Conservation (phyloP, 768 basidiomycete species). For the Trametes villosa region DNA sequence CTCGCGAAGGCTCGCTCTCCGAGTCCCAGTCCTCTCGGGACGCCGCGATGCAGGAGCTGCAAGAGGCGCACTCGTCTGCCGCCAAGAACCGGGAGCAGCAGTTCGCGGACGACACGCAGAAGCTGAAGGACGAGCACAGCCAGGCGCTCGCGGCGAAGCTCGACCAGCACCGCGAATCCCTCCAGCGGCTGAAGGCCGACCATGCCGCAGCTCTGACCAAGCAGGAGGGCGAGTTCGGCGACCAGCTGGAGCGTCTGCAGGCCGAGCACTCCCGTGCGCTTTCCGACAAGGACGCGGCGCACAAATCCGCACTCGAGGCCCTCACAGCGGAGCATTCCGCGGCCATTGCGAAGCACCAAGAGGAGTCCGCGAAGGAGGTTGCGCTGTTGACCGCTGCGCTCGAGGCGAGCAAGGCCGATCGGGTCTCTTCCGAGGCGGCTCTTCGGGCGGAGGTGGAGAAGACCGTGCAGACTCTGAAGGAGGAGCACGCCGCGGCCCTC, state of each 20-base stretch:
- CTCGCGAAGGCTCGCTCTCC: conserved; percentile 72
- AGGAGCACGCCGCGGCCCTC: conserved; percentile 55
- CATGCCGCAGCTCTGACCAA: conserved; percentile 60
- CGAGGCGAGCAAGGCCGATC: conserved; percentile 50
- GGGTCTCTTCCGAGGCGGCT: conserved; percentile 40
- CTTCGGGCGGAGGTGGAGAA: conserved; percentile 53
- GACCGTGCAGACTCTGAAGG: conserved; percentile 40
- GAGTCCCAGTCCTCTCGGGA: conserved; percentile 74
- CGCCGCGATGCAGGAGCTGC: conserved; percentile 63
- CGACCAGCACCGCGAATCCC: conserved; percentile 59
- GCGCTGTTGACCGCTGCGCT: conserved; percentile 52
- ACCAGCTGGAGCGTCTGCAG: conserved; percentile 60
- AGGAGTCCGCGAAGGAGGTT: conserved; percentile 56
- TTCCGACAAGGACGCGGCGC: conserved; percentile 61
- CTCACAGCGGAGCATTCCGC: conserved; percentile 63
- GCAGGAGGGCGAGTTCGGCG: conserved; percentile 65
- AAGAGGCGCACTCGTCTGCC: conserved; percentile 72
- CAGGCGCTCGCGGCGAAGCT: conserved; percentile 56
- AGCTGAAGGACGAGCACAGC: conserved; percentile 65
- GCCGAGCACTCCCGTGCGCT: conserved; percentile 61
- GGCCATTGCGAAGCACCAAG: conserved; percentile 53
- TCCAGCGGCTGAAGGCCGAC: conserved; percentile 64
- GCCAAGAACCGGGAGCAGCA: conserved; percentile 68
- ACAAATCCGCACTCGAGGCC: conserved; percentile 57
- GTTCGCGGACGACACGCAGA: conserved; percentile 67